phyloP scores from a whole-genome alignment of 495 filamentous ascomycete genomes.

The Lasiosphaeriaceae sp. region DNA sequence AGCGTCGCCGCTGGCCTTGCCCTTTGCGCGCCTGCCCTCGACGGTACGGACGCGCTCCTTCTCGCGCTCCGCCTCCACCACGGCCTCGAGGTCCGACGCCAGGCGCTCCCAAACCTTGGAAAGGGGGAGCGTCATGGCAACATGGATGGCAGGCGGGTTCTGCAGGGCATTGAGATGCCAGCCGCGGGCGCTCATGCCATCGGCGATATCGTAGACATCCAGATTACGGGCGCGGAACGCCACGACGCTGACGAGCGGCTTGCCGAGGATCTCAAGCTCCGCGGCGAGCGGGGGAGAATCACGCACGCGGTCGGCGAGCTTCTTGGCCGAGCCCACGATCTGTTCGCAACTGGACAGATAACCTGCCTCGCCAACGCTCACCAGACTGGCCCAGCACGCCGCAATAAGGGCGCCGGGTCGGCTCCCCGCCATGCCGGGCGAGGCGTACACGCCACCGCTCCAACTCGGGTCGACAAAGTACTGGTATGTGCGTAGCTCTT shows the following conservation, averaged over 20 bases:
- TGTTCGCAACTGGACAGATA: constrained; percentile 80
- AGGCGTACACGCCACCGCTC: constrained; percentile 94
- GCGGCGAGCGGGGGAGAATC: constrained; percentile 58
- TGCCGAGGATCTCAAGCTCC: constrained; percentile 77
- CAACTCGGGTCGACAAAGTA: constrained; percentile 96
- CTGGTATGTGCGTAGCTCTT: constrained; percentile 74
- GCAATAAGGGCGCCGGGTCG: constrained; percentile 92
- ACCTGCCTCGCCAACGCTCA: constrained; percentile 82
- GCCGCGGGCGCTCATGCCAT: constrained; percentile 73
- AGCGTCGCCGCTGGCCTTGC: constrained; percentile 61
- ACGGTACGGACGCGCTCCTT: constrained; percentile 59
- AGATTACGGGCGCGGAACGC: constrained; percentile 77
- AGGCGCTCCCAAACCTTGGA: constrained; percentile 73
- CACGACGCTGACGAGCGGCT: constrained; percentile 84
- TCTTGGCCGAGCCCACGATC: constrained; percentile 84
- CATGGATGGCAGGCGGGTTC: constrained; percentile 87
- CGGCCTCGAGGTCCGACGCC: constrained; percentile 69
- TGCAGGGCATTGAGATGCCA: constrained; percentile 98
- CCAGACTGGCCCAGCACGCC: constrained; percentile 85
- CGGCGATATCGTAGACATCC: constrained; percentile 83
- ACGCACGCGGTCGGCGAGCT: constrained; percentile 71
- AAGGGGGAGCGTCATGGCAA: constrained; percentile 92
- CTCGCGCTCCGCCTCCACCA: constrained; percentile 71
- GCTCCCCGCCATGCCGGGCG: constrained; percentile 83
- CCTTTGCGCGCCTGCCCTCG: constrained; percentile 73